phyloP scores from a whole-genome alignment of 164 flowering plant genomes.

The Nelumbo lutea region DNA sequence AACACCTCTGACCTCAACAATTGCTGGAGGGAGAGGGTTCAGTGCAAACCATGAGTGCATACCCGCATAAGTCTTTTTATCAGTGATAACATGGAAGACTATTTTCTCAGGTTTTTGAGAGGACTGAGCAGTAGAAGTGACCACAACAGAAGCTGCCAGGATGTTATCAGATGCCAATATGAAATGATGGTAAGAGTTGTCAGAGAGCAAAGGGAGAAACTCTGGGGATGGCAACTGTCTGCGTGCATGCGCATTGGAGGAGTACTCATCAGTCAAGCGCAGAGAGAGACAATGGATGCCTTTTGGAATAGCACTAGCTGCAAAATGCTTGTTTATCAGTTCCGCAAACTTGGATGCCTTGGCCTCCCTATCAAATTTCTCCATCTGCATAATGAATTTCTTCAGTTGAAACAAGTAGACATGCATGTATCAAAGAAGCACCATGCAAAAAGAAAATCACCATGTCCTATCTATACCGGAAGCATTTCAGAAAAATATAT shows the following conservation, averaged over 20 bases:
- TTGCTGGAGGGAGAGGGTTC: slow-evolving; percentile 78
- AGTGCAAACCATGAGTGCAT: slow-evolving; percentile 99
- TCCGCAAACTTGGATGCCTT: slow-evolving; percentile 81
- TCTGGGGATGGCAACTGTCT: slow-evolving; percentile 95
- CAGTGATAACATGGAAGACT: slow-evolving; percentile 94
- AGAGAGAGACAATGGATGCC: slow-evolving; percentile 88
- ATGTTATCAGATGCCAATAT: slow-evolving; percentile 88
- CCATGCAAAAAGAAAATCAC: no score
- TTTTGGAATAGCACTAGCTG: slow-evolving; percentile 89
- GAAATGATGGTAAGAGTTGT: slow-evolving; percentile 83
- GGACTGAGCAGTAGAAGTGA: slow-evolving; percentile 72
- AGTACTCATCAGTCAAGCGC: slow-evolving; percentile 93
- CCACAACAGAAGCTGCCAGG: slow-evolving; percentile 97
- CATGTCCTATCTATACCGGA: no score
- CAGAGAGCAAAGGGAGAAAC: slow-evolving; percentile 78
- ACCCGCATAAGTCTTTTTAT: slow-evolving; percentile 98
- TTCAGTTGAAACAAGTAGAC: not conserved
- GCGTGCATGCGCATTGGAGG: slow-evolving; percentile 96
- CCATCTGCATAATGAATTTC: slow-evolving; percentile 51
- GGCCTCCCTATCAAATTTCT: slow-evolving; percentile 73
- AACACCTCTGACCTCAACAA: slow-evolving; percentile 88
- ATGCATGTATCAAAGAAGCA: not conserved
- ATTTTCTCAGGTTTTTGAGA: slow-evolving; percentile 68
- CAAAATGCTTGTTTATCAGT: slow-evolving; percentile 93
- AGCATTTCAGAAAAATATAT: no score